Evolutionary conservation across 2,329 filamentous ascomycete species (phyloP).

Genomic region (Aspergillus uvarum): DNA sequence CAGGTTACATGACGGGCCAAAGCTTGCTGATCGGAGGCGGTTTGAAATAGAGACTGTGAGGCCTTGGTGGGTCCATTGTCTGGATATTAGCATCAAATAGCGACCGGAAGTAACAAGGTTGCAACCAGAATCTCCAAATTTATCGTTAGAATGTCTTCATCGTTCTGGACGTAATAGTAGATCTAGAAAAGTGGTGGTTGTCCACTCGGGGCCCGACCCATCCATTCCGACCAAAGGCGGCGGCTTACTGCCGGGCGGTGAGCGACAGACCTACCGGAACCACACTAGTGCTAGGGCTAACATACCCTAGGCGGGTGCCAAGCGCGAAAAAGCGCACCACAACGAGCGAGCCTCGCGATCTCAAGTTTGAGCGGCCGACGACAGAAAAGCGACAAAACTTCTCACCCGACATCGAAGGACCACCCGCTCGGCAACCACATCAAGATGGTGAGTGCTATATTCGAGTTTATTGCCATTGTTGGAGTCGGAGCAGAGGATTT

Average conservation of each 20-base stretch:
- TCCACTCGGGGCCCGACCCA: background rate
- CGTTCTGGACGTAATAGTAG: background rate
- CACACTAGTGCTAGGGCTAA: slow-evolving; percentile 44
- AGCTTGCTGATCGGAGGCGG: slow-evolving; percentile 56
- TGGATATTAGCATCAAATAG: too few species aligned
- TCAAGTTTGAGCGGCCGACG: slow-evolving; percentile 35
- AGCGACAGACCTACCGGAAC: slow-evolving; percentile 9
- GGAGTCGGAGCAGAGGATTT: slow-evolving; percentile 5
- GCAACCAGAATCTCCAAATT: background rate
- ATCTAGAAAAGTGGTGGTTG: slow-evolving; percentile 25
- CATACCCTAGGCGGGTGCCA: slow-evolving; percentile 39
- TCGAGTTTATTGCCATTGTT: slow-evolving; percentile 12
- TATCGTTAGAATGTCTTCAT: background rate
- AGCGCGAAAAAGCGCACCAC: slow-evolving; percentile 45
- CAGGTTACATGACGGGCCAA: slow-evolving; percentile 62
- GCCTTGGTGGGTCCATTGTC: background rate
- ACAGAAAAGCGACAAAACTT: slow-evolving; percentile 41
- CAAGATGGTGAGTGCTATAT: slow-evolving; percentile 47
- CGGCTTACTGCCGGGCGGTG: slow-evolving; percentile 22
- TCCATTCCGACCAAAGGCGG: background rate
- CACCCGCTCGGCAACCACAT: slow-evolving; percentile 44
- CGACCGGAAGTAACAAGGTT: too few species aligned
- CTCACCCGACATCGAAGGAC: slow-evolving; percentile 42
- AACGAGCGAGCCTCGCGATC: slow-evolving; percentile 30
- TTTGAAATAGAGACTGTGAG: slow-evolving; percentile 42